Percentiles rank a stretch among this genome's conserved stretches.
Evolutionary conservation across 352 stramenopile genomes (phyloP).

Genomic region (Pythium coloratum): DNA sequence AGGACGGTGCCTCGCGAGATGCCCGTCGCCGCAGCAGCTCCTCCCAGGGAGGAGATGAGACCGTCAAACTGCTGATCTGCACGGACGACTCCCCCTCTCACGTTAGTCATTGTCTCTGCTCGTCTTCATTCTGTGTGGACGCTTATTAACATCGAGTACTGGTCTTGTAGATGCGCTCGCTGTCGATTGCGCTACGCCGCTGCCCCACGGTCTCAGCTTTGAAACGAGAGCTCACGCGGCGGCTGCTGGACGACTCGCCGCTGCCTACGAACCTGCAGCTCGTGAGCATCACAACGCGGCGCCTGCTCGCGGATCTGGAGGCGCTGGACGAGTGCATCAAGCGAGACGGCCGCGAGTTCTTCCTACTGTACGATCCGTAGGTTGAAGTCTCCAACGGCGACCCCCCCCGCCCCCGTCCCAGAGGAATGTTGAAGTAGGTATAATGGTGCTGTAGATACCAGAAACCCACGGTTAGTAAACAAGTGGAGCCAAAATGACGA

Average conservation of each 20-base stretch:
- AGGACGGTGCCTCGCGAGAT: background rate
- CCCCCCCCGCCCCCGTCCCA: constrained; percentile 26
- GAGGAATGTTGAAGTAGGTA: background rate
- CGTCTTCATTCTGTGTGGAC: background rate
- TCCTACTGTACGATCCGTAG: constrained; percentile 28
- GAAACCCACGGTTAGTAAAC: background rate
- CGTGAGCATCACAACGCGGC: constrained; percentile 18
- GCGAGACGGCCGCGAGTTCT: constrained; percentile 22
- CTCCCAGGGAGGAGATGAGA: background rate
- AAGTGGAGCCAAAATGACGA: constrained; percentile 7
- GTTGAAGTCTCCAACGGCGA: background rate
- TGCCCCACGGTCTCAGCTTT: constrained; percentile 21
- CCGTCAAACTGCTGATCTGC: constrained; percentile 10
- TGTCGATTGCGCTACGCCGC: constrained; percentile 4
- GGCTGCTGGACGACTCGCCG: constrained; percentile 19
- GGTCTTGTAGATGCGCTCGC: constrained; percentile 7
- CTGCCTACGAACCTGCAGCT: constrained; percentile 25
- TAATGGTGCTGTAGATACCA: background rate
- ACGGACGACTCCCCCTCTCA: constrained; percentile 11
- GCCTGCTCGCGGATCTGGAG: constrained; percentile 26
- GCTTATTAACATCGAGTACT: background rate
- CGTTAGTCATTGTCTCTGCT: background rate
- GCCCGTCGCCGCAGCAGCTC: constrained; percentile 1
- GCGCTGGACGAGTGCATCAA: constrained; percentile 17
- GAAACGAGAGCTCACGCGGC: constrained; percentile 19